Evolutionary conservation across 2,329 filamentous ascomycete genomes (phyloP).

Genomic region (Penicillium sp.): DNA sequence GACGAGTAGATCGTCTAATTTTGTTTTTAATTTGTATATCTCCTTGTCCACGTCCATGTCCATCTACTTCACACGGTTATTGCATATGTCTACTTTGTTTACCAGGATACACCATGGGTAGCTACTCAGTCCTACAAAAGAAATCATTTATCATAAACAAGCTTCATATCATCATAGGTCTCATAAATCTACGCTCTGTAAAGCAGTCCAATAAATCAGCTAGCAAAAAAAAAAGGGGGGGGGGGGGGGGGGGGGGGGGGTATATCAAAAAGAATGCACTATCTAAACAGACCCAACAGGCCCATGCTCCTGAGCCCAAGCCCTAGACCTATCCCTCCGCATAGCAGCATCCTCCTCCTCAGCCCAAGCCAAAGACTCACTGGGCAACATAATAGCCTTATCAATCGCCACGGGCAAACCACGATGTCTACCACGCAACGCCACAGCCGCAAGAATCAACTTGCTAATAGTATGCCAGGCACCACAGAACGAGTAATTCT

Average conservation of each 20-base stretch:
- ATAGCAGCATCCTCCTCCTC: slow-evolving; percentile 45
- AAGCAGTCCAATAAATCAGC: neutral
- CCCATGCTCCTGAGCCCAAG: slow-evolving; percentile 26
- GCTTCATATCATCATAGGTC: slow-evolving; percentile 9
- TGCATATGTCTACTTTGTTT: slow-evolving; percentile 15
- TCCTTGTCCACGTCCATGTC: slow-evolving; percentile 8
- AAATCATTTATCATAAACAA: slow-evolving; percentile 12
- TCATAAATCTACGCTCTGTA: neutral
- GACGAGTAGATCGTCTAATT: slow-evolving; percentile 20
- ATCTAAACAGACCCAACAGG: slow-evolving; percentile 27
- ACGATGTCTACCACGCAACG: slow-evolving; percentile 58
- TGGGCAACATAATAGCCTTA: slow-evolving; percentile 48
- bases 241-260: too few relatives aligned
- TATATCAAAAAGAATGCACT: neutral
- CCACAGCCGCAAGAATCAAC: slow-evolving; percentile 58
- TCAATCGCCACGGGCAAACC: slow-evolving; percentile 59
- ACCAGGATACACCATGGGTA: slow-evolving; percentile 13
- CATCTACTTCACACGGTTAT: slow-evolving; percentile 10
- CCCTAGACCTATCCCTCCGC: slow-evolving; percentile 30
- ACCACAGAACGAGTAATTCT: slow-evolving; percentile 57
- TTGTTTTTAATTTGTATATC: slow-evolving; percentile 18
- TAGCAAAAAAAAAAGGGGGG: neutral
- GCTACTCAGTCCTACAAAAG: slow-evolving; percentile 9
- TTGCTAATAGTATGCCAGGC: slow-evolving; percentile 58
- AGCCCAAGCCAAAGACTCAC: slow-evolving; percentile 42